phyloP scores from a whole-genome alignment of 2,329 filamentous ascomycete genomes.

The Claviceps purpurea region DNA sequence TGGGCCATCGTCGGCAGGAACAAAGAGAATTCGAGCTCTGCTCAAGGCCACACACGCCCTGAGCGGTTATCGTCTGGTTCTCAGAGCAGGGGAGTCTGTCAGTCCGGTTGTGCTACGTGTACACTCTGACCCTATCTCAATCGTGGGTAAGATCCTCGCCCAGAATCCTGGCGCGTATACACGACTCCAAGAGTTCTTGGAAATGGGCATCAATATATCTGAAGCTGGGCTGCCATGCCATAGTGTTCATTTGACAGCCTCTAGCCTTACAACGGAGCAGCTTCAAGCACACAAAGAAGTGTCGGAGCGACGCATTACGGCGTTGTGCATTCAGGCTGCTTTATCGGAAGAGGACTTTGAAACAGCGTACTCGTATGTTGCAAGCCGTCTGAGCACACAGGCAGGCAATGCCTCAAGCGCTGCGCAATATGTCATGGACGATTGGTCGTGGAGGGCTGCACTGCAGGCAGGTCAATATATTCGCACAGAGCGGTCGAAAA shows the following conservation, averaged over 20 bases:
- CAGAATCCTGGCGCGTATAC: constrained; percentile 66
- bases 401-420: not conserved
- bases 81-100: constrained; percentile 71
- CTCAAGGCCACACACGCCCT: constrained; percentile 61
- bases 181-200: constrained; percentile 57
- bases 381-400: constrained; percentile 46
- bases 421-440: constrained; percentile 29
- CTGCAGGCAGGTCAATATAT: constrained; percentile 66
- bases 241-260: not conserved
- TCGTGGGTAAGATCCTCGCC: constrained; percentile 59
- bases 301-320: constrained; percentile 54
- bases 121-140: constrained; percentile 58
- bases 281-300: constrained; percentile 18
- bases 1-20: constrained; percentile 33
- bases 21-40: constrained; percentile 46
- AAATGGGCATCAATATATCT: constrained; percentile 55
- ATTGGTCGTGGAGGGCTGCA: constrained; percentile 68
- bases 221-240: constrained; percentile 35
- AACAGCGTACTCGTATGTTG: constrained; percentile 72
- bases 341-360: constrained; percentile 70
- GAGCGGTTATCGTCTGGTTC: constrained; percentile 61
- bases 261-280: not conserved
- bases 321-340: constrained; percentile 70
- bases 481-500: constrained; percentile 37
- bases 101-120: constrained; percentile 67